Percentiles rank a stretch among this genome's conserved stretches.
phyloP scores from a whole-genome alignment of 176 grass and related monocot species.

The Bolboschoenus planiculmis region DNA sequence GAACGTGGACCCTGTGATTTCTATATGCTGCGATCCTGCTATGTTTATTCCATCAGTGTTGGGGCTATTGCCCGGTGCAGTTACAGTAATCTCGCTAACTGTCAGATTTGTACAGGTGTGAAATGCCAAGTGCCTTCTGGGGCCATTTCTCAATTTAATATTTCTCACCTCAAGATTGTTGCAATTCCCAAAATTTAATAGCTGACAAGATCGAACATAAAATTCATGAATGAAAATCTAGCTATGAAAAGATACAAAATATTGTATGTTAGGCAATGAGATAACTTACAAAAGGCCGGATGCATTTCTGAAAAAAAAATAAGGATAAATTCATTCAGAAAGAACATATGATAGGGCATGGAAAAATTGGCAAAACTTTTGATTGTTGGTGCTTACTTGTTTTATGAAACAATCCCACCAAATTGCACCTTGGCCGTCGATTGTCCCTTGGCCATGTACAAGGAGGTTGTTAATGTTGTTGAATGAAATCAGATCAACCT shows the following conservation, averaged over 20 bases:
- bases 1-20: slow-evolving; percentile 33
- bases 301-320: slow-evolving; percentile 35
- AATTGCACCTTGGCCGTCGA: slow-evolving; percentile 47
- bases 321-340: background rate
- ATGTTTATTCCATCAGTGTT: slow-evolving; percentile 76
- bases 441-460: slow-evolving; percentile 35
- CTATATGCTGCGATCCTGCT: slow-evolving; percentile 7
- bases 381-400: slow-evolving; percentile 23
- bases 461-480: slow-evolving; percentile 27
- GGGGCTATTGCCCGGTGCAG: slow-evolving; percentile 44
- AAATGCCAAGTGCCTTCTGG: slow-evolving; percentile 44
- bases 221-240: background rate
- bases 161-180: slow-evolving; percentile 29
- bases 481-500: slow-evolving; percentile 35
- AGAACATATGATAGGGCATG: background rate
- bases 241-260: background rate
- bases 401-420: slow-evolving; percentile 58
- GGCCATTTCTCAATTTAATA: slow-evolving; percentile 37
- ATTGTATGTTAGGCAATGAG: background rate
- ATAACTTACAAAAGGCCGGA: slow-evolving; percentile 49
- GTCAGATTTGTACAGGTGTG: slow-evolving; percentile 27
- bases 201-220: slow-evolving; percentile 4
- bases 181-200: slow-evolving; percentile 32
- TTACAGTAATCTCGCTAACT: slow-evolving; percentile 28
- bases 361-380: background rate